Base-by-base conservation (phyloP, 495 filamentous ascomycete species). In the Hypoxylon fragiforme region DNA sequence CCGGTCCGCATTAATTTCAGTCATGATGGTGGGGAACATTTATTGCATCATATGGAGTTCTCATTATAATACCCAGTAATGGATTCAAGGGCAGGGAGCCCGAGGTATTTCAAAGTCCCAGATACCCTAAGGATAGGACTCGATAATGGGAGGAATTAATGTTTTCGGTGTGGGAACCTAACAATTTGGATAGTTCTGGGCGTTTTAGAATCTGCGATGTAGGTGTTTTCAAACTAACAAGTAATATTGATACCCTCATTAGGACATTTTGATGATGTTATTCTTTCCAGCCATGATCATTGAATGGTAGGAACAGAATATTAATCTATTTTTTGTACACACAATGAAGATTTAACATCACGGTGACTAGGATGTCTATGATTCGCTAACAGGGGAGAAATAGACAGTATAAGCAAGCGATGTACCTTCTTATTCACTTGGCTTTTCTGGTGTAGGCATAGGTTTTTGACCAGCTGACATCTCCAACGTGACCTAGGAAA, bases 401-500 rank as follows among this genome's bases (percentile, higher is more conserved):
- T 34, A n/a, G n/a, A n/a, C n/a, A n/a, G n/a, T n/a, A 28, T 28
- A 28, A 28, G 15, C 7, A 13, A 6, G n/a, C n/a, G n/a, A n/a
- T n/a, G n/a, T n/a, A n/a, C n/a, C n/a, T 50, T 21, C 15, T 35
- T 37, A 40, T 51, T 50, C 6, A 42, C 8, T 51, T 60, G 48
- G 43, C 7, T 30, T 20, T n/a, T 38, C 18, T 35, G 37, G 36
- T 18, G 44, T 14, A 6, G 59, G 24, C 11, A 14, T 30, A 20
- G 47, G 31, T 45, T 54, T 62, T 31, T 61, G 62, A 20, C 51
- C 42, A 54, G 60, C 61, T 49, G 57, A 62, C 44, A 69, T 18
- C 35, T 69, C 66, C 22, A 69, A 51, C 24, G 66, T 69, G 54
- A 69, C 66, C 66, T 69, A 40, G 7, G 35, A 45, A 18, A 54